Evolutionary conservation across 768 basidiomycete genomes (phyloP).

Genomic region (Paxillus rubicundulus): DNA sequence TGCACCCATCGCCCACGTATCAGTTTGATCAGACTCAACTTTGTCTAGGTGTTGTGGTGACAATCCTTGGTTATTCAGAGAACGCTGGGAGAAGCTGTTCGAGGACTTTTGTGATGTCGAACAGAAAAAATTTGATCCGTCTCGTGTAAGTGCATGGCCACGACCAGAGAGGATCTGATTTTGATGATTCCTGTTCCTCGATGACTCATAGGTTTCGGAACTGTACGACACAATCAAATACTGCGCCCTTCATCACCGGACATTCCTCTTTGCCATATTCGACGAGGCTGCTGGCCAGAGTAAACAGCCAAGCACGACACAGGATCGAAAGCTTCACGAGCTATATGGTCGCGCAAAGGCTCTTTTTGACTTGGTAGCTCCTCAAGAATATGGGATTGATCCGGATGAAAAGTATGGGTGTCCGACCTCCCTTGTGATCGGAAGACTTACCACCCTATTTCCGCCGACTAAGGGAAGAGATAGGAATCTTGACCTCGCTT

Average conservation of each 20-base stretch:
- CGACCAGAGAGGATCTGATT: background rate
- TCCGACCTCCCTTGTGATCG: background rate
- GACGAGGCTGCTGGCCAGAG: slow-evolving; percentile 61
- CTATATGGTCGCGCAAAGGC: slow-evolving; percentile 93
- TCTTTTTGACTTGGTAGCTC: slow-evolving; percentile 94
- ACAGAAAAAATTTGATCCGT: slow-evolving; percentile 98
- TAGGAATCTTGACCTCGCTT: slow-evolving; percentile 91
- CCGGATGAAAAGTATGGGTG: slow-evolving; percentile 78
- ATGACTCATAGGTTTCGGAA: slow-evolving; percentile 71
- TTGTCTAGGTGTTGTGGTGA: slow-evolving; percentile 84
- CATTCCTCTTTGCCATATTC: slow-evolving; percentile 90
- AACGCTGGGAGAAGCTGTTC: slow-evolving; percentile 94
- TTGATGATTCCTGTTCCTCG: background rate
- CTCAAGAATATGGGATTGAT: slow-evolving; percentile 98
- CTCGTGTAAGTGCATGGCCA: slow-evolving; percentile 58
- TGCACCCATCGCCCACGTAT: background rate
- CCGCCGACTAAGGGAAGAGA: slow-evolving; percentile 60
- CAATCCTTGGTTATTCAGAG: slow-evolving; percentile 93
- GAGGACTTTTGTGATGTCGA: slow-evolving; percentile 99
- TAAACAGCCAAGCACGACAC: slow-evolving; percentile 48
- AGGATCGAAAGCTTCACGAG: slow-evolving; percentile 88
- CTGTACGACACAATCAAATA: slow-evolving; percentile 98
- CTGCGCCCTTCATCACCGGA: slow-evolving; percentile 84
- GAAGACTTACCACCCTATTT: background rate
- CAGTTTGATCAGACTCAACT: background rate